A percentile compares a stretch with the other conserved stretches of the same genome.
These are phyloP conservation scores for Eucalyptus camaldulensis DNA, from an alignment of 345 rosid species.

Conservation along the genomic window DNA sequence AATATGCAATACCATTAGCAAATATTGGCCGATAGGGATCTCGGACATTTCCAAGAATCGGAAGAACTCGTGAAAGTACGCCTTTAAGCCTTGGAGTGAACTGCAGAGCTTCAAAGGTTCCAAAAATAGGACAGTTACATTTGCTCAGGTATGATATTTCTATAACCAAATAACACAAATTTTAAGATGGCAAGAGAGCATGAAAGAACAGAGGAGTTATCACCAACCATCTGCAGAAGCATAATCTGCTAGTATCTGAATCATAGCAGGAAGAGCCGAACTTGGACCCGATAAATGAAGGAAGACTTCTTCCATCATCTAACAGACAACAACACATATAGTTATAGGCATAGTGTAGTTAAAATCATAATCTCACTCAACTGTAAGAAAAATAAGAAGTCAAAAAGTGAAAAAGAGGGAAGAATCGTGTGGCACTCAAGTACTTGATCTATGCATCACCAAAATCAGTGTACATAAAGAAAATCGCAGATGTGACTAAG, in stretches of 20 bases:
- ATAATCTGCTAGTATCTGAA: slow-evolving; percentile 94
- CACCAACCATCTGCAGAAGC: slow-evolving; percentile 86
- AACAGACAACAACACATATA: not conserved
- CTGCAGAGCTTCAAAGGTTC: slow-evolving; percentile 71
- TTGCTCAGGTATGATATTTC: not conserved
- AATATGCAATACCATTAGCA: slow-evolving; percentile 64
- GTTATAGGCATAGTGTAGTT: not conserved
- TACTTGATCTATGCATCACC: not conserved
- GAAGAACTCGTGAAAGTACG: slow-evolving; percentile 76
- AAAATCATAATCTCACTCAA: not conserved
- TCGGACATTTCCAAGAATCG: slow-evolving; percentile 85
- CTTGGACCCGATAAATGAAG: slow-evolving; percentile 66
- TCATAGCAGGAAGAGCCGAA: slow-evolving; percentile 83
- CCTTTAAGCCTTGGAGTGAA: slow-evolving; percentile 89
- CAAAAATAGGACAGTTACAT: slow-evolving; percentile 9
- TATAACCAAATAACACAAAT: not conserved
- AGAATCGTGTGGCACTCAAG: not conserved
- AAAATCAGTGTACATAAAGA: not conserved
- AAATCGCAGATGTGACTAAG: not conserved
- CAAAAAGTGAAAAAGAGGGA: not conserved
- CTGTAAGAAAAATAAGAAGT: not conserved
- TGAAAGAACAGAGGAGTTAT: slow-evolving; percentile 5
- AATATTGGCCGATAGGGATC: slow-evolving; percentile 83
- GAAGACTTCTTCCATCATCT: slow-evolving; percentile 98
- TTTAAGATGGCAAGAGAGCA: not conserved